Base-by-base conservation (phyloP, 345 rosid species). In the Litchi chinensis region DNA sequence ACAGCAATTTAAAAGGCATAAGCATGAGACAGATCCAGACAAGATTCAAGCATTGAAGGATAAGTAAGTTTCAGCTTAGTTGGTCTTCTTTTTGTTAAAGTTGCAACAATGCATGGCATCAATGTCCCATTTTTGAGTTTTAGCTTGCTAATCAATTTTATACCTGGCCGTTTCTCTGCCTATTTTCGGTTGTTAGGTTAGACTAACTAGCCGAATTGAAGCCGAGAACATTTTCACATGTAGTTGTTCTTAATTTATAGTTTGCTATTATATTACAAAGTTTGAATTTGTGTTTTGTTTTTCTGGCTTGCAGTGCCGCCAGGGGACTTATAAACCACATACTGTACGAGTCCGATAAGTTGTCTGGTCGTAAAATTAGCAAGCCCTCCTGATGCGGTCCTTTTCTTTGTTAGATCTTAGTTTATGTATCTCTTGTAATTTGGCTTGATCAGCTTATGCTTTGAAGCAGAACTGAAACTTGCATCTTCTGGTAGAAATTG, bases 261-360 rank as follows among this genome's bases (percentile, higher is more conserved):
- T 48, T 44, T 15, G 65, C 54, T 62, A 44, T 57, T 44, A 22
- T 28, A 68, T 68, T 21, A 40, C 24, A 57, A 26, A 41, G 68
- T 64, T 63, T 26, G 39, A 48, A 56, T 54, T 6, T 69, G 32
- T 66, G 40, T 12, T 76, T 70, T 57, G 63, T 65, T 64, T 16
- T 78, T 74, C 67, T 60, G 79, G 24, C 77, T 83, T 83, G 87
- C 90, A 97, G 99, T 75, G 99, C 98, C 7, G 99, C 99, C 28
- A 88, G 98, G 75, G 98, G 97, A 79, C 98, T 94, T 75, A 90
- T 94, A 82, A 94, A 96, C 83, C 99, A 96, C 83, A 93, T 94
- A 70, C 86, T 96, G 50, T 86, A 88, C 0, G 99, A 93, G 85
- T 76, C 97, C 19, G 98, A 93, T 88, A 91, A 85, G 89, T 59